Conservation (phyloP, 2,329 filamentous ascomycete genomes). For the Aspergillus amoenus region DNA sequence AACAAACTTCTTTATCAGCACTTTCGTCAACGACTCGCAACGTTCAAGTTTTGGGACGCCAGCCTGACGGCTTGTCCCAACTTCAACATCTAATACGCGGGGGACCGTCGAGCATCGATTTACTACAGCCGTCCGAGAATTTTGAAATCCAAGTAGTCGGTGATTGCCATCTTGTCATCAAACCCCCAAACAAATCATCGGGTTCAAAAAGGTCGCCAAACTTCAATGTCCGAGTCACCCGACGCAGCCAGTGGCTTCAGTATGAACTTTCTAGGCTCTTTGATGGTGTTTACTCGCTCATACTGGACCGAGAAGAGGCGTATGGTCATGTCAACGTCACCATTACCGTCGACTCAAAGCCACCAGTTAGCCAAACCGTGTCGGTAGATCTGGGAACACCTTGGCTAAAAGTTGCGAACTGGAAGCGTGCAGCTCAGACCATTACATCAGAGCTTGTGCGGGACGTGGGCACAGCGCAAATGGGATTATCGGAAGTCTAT, state of each 20-base stretch:
- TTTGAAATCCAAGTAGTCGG: constrained; percentile 57
- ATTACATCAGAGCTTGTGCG: constrained; percentile 37
- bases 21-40: constrained; percentile 21
- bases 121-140: constrained; percentile 33
- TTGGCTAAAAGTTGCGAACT: constrained; percentile 48
- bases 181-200: constrained; percentile 46
- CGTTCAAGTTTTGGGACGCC: constrained; percentile 16
- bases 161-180: constrained; percentile 54
- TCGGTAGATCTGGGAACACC: constrained; percentile 46
- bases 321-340: constrained; percentile 51
- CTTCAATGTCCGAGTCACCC: constrained; percentile 51
- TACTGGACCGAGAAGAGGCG: constrained; percentile 50
- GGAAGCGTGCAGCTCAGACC: constrained; percentile 42
- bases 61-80: constrained; percentile 20
- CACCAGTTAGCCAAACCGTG: constrained; percentile 34
- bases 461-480: constrained; percentile 40
- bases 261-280: constrained; percentile 52
- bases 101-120: constrained; percentile 21
- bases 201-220: constrained; percentile 46
- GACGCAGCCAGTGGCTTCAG: constrained; percentile 40
- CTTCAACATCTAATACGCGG: constrained; percentile 27
- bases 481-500: constrained; percentile 37
- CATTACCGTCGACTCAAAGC: constrained; percentile 41
- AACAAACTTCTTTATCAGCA: constrained; percentile 27
- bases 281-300: constrained; percentile 54